These are phyloP conservation scores for Zygoascus tannicola DNA, from an alignment of 805 yeast species.

Conservation along the genomic window DNA sequence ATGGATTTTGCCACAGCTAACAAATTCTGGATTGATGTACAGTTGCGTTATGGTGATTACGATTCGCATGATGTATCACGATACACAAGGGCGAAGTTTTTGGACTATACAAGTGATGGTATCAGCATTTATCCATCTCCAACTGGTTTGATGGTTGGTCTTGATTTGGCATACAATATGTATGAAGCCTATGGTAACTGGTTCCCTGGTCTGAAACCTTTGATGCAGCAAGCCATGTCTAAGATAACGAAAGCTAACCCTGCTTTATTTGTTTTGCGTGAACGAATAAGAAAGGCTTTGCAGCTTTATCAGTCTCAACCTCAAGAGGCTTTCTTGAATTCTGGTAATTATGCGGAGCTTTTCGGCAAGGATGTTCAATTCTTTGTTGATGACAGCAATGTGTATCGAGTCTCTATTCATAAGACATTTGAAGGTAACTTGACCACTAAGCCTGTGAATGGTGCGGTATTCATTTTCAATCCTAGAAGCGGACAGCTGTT, in stretches of 20 bases:
- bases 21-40: conserved; percentile 93
- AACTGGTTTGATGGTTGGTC: conserved; percentile 82
- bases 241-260: conserved; percentile 94
- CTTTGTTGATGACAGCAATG: conserved; percentile 89
- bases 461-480: conserved; percentile 81
- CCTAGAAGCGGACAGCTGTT: conserved; percentile 88
- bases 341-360: conserved; percentile 82
- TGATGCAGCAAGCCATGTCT: conserved; percentile 84
- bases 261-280: conserved; percentile 81
- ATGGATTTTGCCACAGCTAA: conserved; percentile 45
- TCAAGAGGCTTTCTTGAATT: conserved; percentile 81
- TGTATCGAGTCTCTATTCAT: conserved; percentile 86
- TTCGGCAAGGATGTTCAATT: conserved; percentile 77
- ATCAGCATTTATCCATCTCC: conserved; percentile 83
- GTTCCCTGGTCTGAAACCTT: conserved; percentile 90
- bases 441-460: conserved; percentile 87
- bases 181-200: conserved; percentile 95
- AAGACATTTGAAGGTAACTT: conserved; percentile 87
- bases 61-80: conserved; percentile 95
- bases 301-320: conserved; percentile 92
- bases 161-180: conserved; percentile 92
- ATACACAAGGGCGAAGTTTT: conserved; percentile 82
- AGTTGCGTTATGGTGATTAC: conserved; percentile 90
- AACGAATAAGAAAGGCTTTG: conserved; percentile 85
- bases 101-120: conserved; percentile 87